Conservation (phyloP, 2,329 filamentous ascomycete genomes). For the Colletotrichum costaricense region DNA sequence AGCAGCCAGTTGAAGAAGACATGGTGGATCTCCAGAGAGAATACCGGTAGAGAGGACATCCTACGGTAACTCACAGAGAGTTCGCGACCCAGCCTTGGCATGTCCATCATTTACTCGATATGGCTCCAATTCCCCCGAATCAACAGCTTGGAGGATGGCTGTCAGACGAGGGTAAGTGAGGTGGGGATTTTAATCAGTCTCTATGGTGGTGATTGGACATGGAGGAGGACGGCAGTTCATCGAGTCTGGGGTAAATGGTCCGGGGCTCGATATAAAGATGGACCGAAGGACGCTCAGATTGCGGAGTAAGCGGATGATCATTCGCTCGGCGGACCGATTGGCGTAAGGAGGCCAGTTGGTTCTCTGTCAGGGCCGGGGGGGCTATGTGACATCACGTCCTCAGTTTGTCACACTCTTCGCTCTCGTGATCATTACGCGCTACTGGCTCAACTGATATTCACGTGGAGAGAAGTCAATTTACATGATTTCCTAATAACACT, state of each 20-base stretch:
- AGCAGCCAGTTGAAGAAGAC: constrained; percentile 19
- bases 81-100: constrained; percentile 16
- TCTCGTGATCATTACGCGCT: too few species aligned
- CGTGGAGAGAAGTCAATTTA: too few species aligned
- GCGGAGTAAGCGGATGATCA: neutral
- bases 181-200: neutral
- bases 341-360: neutral
- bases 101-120: neutral
- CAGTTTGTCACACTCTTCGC: neutral
- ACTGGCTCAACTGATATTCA: too few species aligned
- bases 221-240: neutral
- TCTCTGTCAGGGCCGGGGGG: neutral
- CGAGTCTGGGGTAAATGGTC: neutral
- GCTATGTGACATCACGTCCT: neutral
- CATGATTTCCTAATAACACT: too few species aligned
- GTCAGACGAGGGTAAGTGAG: constrained; percentile 1
- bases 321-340: neutral
- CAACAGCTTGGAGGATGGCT: neutral
- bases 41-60: neutral
- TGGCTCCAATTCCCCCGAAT: constrained; percentile 2
- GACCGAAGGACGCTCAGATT: constrained; percentile 14
- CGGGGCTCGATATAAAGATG: constrained; percentile 32
- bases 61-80: neutral
- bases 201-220: constrained; percentile 8
- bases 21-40: constrained; percentile 22